phyloP scores from a whole-genome alignment of 305 asterid species.

The Fraxinus ornus region DNA sequence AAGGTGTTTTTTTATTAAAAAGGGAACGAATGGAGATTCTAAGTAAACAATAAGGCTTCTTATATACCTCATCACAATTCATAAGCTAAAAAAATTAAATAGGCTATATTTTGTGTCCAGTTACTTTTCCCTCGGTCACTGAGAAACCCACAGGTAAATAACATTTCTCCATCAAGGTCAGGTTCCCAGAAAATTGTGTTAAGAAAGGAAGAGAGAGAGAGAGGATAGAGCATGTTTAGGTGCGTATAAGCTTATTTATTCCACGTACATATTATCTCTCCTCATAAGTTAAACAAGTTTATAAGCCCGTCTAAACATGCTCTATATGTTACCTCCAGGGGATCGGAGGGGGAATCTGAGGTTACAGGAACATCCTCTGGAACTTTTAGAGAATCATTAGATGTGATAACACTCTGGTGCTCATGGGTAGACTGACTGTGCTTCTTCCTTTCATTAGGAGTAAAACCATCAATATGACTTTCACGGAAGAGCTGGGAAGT shows the following conservation, averaged over 20 bases:
- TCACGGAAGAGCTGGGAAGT: constrained; percentile 97
- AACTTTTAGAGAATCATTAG: constrained; percentile 44
- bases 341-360: constrained; percentile 67
- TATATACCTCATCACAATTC: constrained; percentile 30
- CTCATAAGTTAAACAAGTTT: background rate
- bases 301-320: background rate
- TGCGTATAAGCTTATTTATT: background rate
- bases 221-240: background rate
- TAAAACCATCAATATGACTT: constrained; percentile 54
- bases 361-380: constrained; percentile 54
- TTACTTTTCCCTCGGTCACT: constrained; percentile 1
- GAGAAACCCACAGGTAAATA: background rate
- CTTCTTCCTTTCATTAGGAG: constrained; percentile 59
- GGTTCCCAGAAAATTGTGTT: constrained; percentile 9
- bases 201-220: background rate
- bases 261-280: background rate
- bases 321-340: constrained; percentile 59
- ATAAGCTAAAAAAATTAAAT: constrained; percentile 27
- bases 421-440: constrained; percentile 40
- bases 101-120: background rate
- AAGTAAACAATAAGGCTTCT: constrained; percentile 28
- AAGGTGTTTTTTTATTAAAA: background rate
- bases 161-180: constrained; percentile 10
- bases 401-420: constrained; percentile 27
- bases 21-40: constrained; percentile 14